These are phyloP conservation scores for Colletotrichum tropicale DNA, from an alignment of 2,329 filamentous ascomycete species.

Conservation along the genomic window DNA sequence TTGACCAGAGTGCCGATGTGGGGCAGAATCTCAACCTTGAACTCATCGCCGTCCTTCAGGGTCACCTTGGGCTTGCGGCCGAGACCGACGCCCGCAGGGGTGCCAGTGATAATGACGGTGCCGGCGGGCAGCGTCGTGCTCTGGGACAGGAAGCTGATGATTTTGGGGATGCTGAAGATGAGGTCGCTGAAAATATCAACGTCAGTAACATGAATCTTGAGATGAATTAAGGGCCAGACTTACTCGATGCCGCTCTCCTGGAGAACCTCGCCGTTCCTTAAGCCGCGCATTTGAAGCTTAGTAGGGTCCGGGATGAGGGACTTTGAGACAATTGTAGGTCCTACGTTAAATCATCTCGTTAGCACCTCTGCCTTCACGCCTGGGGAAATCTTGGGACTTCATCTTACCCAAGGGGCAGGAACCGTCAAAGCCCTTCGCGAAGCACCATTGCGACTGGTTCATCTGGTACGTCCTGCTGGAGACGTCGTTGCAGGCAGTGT, in stretches of 20 bases:
- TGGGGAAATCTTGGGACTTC: neutral
- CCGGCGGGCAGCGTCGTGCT: constrained; percentile 45
- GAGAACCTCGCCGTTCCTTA: constrained; percentile 56
- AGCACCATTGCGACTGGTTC: constrained; percentile 59
- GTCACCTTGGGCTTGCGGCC: constrained; percentile 40
- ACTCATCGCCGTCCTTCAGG: constrained; percentile 43
- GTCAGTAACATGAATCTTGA: constrained; percentile 32
- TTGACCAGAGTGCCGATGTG: constrained; percentile 48
- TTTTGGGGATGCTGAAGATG: constrained; percentile 54
- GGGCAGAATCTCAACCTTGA: constrained; percentile 45
- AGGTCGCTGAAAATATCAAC: constrained; percentile 39
- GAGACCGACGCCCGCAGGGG: constrained; percentile 45
- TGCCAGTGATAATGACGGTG: constrained; percentile 48
- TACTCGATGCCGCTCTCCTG: constrained; percentile 45
- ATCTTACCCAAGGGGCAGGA: constrained; percentile 48
- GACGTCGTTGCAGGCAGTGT: constrained; percentile 68
- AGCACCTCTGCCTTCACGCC: accelerated
- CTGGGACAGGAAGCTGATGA: constrained; percentile 47
- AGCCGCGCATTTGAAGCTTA: constrained; percentile 42
- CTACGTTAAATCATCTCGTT: constrained; percentile 17
- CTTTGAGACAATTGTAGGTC: constrained; percentile 53
- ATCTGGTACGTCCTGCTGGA: constrained; percentile 63
- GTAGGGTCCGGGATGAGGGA: constrained; percentile 44
- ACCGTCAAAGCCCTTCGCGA: constrained; percentile 62
- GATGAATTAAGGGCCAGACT: constrained; percentile 19